Base-by-base conservation (phyloP, 345 rosid species). In the Salix caprea region DNA sequence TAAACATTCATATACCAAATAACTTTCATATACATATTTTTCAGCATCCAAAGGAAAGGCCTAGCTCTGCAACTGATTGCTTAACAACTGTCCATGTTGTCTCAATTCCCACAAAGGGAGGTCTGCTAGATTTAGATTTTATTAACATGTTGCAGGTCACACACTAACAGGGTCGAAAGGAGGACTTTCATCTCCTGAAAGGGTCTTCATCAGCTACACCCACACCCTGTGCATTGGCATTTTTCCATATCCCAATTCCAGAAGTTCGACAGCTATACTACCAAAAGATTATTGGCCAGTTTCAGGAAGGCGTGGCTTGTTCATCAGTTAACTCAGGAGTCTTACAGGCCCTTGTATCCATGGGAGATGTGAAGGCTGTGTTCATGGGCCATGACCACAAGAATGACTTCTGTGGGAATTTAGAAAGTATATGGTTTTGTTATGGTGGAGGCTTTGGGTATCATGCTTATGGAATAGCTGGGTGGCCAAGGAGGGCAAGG, bases 361-460 rank as follows among this genome's bases (percentile, higher is more conserved):
- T 91, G 73, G 94, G 92, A 40, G 96, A 91, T 40, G 89, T 88
- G 77, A 93, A 89, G 80, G 93, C 93, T 76, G 94, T 86, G 60
- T 93, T 93, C 85, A 87, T 83, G 0, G 97, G 96, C 64, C 97
- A 93, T 71, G 97, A 93, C 77, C 97, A 93, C 69, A 1, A 87
- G 74, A 93, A 90, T 11, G 97, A 93, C 85, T 93, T 91, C 77
- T 93, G 97, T 71, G 94, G 87, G 6, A 50, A 77, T 30, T 82
- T 88, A 60, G 78, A 78, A 18, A 96, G 94, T 19, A 85, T 90
- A 72, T 86, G 91, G 52, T 94, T 93, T 74, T 93, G 97, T 70
- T 93, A 93, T 40, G 96, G 89, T 56, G 97, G 96, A 65, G 97
- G 93, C 30, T 87, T 90, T 77, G 94, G 97, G 76, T 91, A 91